Base-by-base conservation (phyloP, 805 yeast genomes). In the Kodamaea leandrae region DNA sequence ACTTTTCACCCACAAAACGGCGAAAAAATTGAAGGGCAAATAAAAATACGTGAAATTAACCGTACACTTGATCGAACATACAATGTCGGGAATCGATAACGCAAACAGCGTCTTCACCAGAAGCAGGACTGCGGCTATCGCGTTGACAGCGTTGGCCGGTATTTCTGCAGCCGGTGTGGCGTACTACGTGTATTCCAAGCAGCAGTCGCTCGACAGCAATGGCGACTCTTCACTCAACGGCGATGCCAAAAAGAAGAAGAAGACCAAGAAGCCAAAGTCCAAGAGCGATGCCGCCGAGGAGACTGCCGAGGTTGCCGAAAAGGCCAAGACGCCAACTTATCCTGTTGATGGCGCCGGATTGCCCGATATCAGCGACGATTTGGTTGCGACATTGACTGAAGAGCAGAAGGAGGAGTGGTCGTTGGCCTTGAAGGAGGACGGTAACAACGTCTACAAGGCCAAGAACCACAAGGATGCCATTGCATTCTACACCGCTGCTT, bases 341-440 rank as follows among this genome's bases (percentile, higher is more conserved):
- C 85, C 90, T n/a, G 69, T 73, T 12, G 70, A 71, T 48, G 44
- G 73, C 15, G 51, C 61, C 19, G 87, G 88, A 2, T 69, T 78
- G 46, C 91, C 91, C 4, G 68, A 66, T 14, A 54, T 85, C 32
- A 64, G 74, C 28, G 71, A 67, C 19, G 82, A 69, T 27, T 56
- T 58, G 36, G 64, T 82, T 17, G 57, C 64, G 8, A 49, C 54
- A 3, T 71, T 84, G 46, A 54, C 77, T 6, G 70, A 59, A 4
- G 73, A 68, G 48, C 77, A 78, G 51, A 82, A 72, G 63, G 82
- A 77, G 32, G 69, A 71, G 37, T 75, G 82, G 74, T 87, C 96
- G 4, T 61, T 78, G 39, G 80, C 82, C 32, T 76, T 91, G 66
- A 93, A 93, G 67, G 91, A 83, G 55, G 89, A 85, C 42, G 99